Base-by-base conservation (phyloP, 2,329 filamentous ascomycete genomes). In the Zalaria obscura region DNA sequence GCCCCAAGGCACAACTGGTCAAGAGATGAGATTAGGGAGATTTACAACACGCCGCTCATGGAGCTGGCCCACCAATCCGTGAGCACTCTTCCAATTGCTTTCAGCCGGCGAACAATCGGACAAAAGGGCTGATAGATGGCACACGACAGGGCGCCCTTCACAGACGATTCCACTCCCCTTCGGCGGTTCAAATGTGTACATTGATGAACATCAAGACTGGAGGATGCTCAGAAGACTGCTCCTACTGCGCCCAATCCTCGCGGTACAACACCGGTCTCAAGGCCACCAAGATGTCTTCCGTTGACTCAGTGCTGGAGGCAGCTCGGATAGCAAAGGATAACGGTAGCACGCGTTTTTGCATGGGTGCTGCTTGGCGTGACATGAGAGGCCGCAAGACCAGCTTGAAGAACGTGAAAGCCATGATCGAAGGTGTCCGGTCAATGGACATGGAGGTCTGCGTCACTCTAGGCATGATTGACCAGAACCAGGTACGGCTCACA, bases 131-230 rank as follows among this genome's bases (percentile, higher is more conserved):
- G 29, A 32, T 32, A n/a, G 7, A 32, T 32, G 29, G 29, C 29
- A 32, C 29, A 32, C 29, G n/a, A 25, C 18, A 91, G 85, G 78
- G 76, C 49, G 74, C 72, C 31, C 67, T 93, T 43, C 87, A 94
- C 63, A 79, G 85, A 36, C 80, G 81, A 52, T 93, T 93, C 67
- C 87, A 93, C 64, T 75, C 83, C 55, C 83, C 87, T 5, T 71
- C 78, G 37, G 79, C 84, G 27, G 84, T 94, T 48, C 87, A 94
- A 63, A 81, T 93, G 63, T 94, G 87, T 67, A 94, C 87, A 0
- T 70, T 94, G 44, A 93, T 93, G 83, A 93, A 93, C 69, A 94
- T 94, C 69, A 94, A 94, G 60, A 93, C 85, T 5, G 87, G 87
- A 41, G 87, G 87, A 38, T 94, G 87, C 64, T 86, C 77, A 52